A percentile compares a stretch with the other conserved stretches of the same genome.
These are phyloP conservation scores for Cardamine chenopodiifolia DNA, from an alignment of 345 rosid species.

Conservation along the genomic window DNA sequence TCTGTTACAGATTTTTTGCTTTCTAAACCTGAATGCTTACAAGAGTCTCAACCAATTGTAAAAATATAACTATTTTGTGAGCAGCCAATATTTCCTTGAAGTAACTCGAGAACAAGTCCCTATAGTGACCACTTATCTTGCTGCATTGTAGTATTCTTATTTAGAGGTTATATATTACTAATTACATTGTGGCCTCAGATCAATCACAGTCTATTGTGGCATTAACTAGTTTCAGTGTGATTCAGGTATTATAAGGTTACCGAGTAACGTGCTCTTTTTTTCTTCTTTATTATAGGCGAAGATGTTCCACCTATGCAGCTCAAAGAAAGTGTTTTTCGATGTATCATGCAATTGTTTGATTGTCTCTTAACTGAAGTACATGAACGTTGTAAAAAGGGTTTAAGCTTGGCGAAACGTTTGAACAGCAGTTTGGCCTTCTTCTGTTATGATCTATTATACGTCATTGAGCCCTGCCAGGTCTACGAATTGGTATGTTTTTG, in stretches of 20 bases:
- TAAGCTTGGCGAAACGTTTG: conserved; percentile 90
- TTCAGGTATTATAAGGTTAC: conserved; percentile 23
- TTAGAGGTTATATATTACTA: background rate
- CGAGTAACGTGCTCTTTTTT: conserved; percentile 15
- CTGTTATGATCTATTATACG: conserved; percentile 93
- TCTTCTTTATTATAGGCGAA: conserved; percentile 59
- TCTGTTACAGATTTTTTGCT: conserved; percentile 13
- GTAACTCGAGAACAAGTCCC: background rate
- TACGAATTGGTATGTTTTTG: conserved; percentile 82
- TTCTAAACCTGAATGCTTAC: background rate
- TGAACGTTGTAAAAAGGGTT: conserved; percentile 98
- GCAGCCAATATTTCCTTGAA: conserved; percentile 4
- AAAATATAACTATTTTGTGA: background rate
- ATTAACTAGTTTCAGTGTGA: conserved; percentile 11
- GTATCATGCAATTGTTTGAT: conserved; percentile 88
- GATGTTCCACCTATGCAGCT: conserved; percentile 98
- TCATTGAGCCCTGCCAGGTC: conserved; percentile 96
- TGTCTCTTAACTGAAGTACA: conserved; percentile 97
- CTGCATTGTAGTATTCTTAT: conserved; percentile 6
- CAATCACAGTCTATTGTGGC: conserved; percentile 20
- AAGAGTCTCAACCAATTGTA: background rate
- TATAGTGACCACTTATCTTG: background rate
- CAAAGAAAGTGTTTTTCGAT: conserved; percentile 93
- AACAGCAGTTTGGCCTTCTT: conserved; percentile 98
- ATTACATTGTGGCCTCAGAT: conserved; percentile 6